Conservation (phyloP, 2,329 filamentous ascomycete species). For the Verticillium dahliae region DNA sequence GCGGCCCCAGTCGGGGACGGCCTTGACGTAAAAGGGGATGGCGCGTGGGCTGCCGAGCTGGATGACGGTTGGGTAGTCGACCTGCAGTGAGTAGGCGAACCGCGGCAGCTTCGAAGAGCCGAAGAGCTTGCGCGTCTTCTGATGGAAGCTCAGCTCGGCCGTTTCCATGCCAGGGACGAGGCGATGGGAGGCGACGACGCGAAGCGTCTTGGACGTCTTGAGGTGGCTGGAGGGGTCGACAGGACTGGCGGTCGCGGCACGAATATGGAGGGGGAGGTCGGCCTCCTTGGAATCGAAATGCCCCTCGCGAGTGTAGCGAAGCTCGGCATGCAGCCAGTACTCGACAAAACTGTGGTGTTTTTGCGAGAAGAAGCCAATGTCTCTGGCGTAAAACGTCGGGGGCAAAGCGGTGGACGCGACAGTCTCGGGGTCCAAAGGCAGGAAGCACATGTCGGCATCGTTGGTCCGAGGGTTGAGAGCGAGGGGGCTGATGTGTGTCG, state of each 20-base stretch:
- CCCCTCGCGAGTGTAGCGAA: conserved; percentile 9
- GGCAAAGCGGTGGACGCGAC: conserved; percentile 12
- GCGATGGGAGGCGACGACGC: conserved; percentile 13
- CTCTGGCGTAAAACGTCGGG: conserved; percentile 5
- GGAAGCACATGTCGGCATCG: conserved; percentile 10
- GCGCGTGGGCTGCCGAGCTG: conserved; percentile 19
- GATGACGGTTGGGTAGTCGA: conserved; percentile 19
- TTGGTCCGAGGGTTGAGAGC: background rate
- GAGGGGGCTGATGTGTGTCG: conserved; percentile 6
- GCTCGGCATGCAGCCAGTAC: conserved; percentile 24
- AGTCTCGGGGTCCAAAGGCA: conserved; percentile 2
- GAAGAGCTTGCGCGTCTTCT: conserved; percentile 24
- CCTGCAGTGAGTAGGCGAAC: conserved; percentile 17
- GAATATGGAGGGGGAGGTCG: conserved; percentile 15
- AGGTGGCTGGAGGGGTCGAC: conserved; percentile 14
- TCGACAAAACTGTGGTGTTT: conserved; percentile 23
- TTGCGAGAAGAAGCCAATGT: background rate
- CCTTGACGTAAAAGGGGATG: conserved; percentile 14
- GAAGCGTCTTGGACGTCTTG: background rate
- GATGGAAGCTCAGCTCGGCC: conserved; percentile 21
- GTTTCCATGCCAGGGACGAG: conserved; percentile 23
- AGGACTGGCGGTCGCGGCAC: background rate
- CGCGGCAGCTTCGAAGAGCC: conserved; percentile 23
- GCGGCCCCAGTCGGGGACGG: conserved; percentile 7
- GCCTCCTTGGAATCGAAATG: conserved; percentile 6